Evolutionary conservation across 1,284 basidiomycete species (phyloP).

Genomic region (Neonothopanus nambi): DNA sequence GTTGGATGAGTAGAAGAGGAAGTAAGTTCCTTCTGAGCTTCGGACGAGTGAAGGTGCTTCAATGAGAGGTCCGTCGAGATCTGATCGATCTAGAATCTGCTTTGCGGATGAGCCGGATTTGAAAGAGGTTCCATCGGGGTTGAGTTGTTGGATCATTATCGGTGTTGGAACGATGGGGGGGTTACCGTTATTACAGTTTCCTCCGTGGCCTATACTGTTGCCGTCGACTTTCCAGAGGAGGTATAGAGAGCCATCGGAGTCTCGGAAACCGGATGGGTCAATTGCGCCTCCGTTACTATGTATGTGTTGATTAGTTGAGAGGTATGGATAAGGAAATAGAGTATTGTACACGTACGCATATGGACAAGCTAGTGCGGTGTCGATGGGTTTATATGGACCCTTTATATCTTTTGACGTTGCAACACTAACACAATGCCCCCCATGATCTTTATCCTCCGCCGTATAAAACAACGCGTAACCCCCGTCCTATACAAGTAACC

Average conservation of each 20-base stretch:
- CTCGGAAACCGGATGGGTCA: constrained; percentile 12
- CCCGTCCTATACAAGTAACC: background rate
- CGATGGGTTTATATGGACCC: constrained; percentile 17
- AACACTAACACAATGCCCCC: constrained; percentile 19
- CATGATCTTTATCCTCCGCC: constrained; percentile 11
- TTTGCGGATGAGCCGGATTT: background rate
- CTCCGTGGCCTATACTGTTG: constrained; percentile 17
- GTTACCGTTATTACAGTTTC: constrained; percentile 5
- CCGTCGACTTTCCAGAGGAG: constrained; percentile 24
- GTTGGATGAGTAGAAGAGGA: constrained; percentile 19
- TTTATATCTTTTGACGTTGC: constrained; percentile 16
- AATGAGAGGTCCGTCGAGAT: constrained; percentile 17
- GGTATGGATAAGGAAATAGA: too few relatives aligned
- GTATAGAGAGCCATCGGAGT: constrained; percentile 14
- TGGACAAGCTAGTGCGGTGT: constrained; percentile 16
- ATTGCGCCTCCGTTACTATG: constrained; percentile 13
- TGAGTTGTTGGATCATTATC: constrained; percentile 22
- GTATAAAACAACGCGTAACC: constrained; percentile 18
- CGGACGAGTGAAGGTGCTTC: constrained; percentile 21
- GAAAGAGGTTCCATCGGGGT: constrained; percentile 16
- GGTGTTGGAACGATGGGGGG: constrained; percentile 15
- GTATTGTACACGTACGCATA: background rate
- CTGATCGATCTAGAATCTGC: constrained; percentile 6
- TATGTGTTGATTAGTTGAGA: too few relatives aligned
- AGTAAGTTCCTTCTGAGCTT: constrained; percentile 9